phyloP scores from a whole-genome alignment of 176 grass and related monocot genomes.

The Oryza punctata region DNA sequence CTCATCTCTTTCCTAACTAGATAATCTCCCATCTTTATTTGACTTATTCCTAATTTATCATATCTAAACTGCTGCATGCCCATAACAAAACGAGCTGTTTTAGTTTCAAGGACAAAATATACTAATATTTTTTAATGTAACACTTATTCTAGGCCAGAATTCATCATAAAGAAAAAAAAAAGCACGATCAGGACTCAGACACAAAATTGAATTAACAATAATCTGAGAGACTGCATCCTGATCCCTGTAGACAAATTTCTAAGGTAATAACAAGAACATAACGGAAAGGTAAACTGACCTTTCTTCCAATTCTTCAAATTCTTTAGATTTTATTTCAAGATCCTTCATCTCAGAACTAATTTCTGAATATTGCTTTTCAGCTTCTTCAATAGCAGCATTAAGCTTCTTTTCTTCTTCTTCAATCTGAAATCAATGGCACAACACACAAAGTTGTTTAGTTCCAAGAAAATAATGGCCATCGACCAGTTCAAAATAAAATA shows the following conservation, averaged over 20 bases:
- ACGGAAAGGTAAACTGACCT: slow-evolving; percentile 44
- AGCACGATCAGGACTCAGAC: not conserved
- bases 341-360: slow-evolving; percentile 74
- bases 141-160: not conserved
- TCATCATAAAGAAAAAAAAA: not conserved
- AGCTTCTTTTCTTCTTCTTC: slow-evolving; percentile 84
- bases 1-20: too few relatives aligned
- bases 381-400: slow-evolving; percentile 79
- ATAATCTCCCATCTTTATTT: too few relatives aligned
- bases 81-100: not conserved
- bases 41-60: too few relatives aligned
- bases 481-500: not conserved
- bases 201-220: not conserved
- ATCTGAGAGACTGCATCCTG: not conserved
- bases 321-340: slow-evolving; percentile 83
- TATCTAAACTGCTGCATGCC: too few relatives aligned
- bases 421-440: slow-evolving; percentile 50
- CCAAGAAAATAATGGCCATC: not conserved
- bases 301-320: slow-evolving; percentile 91
- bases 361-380: slow-evolving; percentile 81
- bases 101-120: not conserved
- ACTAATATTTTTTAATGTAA: slow-evolving; percentile 12
- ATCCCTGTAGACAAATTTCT: not conserved
- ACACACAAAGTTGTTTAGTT: slow-evolving; percentile 8
- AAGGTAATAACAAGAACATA: not conserved